Conservation (phyloP, 306 rosid genomes). For the Cotoneaster glaucophyllus region DNA sequence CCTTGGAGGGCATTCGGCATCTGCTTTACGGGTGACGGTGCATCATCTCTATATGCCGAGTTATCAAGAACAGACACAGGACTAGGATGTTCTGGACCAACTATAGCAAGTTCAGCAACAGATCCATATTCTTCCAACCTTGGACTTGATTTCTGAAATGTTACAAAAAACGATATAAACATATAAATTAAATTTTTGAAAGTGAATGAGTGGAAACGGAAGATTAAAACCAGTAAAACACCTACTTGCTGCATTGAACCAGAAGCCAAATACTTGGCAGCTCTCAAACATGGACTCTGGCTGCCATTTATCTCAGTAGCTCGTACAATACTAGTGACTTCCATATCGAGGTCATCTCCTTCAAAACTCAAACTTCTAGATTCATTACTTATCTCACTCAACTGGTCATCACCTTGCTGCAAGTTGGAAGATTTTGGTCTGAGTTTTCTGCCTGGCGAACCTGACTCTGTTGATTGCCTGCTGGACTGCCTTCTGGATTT, state of each 20-base stretch:
- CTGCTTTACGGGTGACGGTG: slow-evolving; percentile 50
- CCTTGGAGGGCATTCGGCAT: slow-evolving; percentile 46
- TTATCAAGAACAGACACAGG: slow-evolving; percentile 78
- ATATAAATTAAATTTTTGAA: neutral
- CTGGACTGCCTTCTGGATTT: slow-evolving; percentile 51
- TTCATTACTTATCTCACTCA: slow-evolving; percentile 62
- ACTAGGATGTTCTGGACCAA: slow-evolving; percentile 64
- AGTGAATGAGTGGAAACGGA: slow-evolving; percentile 17
- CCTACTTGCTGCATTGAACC: slow-evolving; percentile 48
- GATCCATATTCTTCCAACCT: slow-evolving; percentile 46
- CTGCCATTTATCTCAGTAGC: slow-evolving; percentile 31
- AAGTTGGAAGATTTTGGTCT: slow-evolving; percentile 39
- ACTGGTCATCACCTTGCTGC: slow-evolving; percentile 48
- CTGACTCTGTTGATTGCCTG: slow-evolving; percentile 40
- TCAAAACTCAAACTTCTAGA: slow-evolving; percentile 50
- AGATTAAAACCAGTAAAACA: slow-evolving; percentile 4
- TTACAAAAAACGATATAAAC: neutral
- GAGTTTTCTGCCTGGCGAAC: slow-evolving; percentile 47
- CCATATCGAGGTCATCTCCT: slow-evolving; percentile 54
- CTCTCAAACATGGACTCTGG: slow-evolving; percentile 43
- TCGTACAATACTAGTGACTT: slow-evolving; percentile 42
- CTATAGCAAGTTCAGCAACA: slow-evolving; percentile 43
- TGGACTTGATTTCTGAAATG: slow-evolving; percentile 45
- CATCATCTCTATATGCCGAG: slow-evolving; percentile 56
- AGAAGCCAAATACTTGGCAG: slow-evolving; percentile 35